Base-by-base conservation (phyloP, 495 filamentous ascomycete species). In the Cercophora samala region DNA sequence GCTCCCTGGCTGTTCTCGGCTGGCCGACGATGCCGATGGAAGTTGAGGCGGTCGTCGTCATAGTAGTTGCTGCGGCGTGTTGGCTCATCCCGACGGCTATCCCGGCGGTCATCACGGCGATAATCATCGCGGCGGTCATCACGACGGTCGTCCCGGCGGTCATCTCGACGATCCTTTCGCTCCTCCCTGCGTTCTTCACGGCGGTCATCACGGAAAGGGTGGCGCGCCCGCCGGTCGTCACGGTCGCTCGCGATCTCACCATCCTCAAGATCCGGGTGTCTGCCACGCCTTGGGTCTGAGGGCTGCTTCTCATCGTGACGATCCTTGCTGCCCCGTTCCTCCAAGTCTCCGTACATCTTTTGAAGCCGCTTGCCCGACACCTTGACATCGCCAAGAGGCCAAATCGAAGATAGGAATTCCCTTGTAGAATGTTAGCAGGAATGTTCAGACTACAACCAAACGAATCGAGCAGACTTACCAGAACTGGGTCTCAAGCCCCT, bases 291-390 rank as follows among this genome's bases (percentile, higher is more conserved):
- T 21, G 53, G 53, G 5, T 56, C 53, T 21, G 53, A 21, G n/a
- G 53, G n/a, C 56, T 66, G 68, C 37, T 54, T 19, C 6, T 71
- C 69, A 25, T 51, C 58, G 52, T 64, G 60, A 5, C 60, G 60
- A 5, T 37, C 22, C n/a, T 60, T 68, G 0, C 74, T 70, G 21
- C 77, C 73, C 62, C 74, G 73, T 18, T 72, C 68, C 19, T 73
- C 46, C 54, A 86, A 74, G 60, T 78, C 78, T 21, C 76, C 73
- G 69, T 80, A 84, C 81, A 84, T 86, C 23, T 69, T 70, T 66
- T 81, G 78, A 15, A 86, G 71, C 37, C 80, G 73, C 53, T 69
- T 68, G 19, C 79, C 80, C 0, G 78, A 71, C 5, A 78, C 76
- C 58, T 68, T 75, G n/a, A 73, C 69, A 8, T 78, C 72, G n/a